phyloP scores from a whole-genome alignment of 805 yeast species.

The Candida jianshihensis region DNA sequence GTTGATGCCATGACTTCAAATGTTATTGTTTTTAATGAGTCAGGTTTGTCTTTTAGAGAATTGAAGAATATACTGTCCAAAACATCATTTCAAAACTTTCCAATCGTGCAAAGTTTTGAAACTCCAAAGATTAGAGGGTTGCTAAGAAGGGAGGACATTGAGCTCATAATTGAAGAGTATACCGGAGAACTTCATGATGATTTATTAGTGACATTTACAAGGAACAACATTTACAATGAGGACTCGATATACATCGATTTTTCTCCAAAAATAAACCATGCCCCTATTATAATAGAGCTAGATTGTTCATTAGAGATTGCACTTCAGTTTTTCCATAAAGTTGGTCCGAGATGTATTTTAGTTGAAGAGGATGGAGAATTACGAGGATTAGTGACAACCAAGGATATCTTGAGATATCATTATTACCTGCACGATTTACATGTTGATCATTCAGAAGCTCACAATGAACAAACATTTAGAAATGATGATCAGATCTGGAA shows the following conservation, averaged over 20 bases:
- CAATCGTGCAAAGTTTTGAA: constrained; percentile 38
- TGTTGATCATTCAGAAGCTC: constrained; percentile 3
- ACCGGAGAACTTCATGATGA: constrained; percentile 26
- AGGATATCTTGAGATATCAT: constrained; percentile 70
- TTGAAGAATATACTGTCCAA: constrained; percentile 28
- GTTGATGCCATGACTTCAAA: constrained; percentile 57
- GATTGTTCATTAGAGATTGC: constrained; percentile 52
- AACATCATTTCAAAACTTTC: constrained; percentile 41
- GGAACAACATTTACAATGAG: not conserved
- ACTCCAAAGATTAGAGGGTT: constrained; percentile 39
- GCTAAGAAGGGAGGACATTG: constrained; percentile 36
- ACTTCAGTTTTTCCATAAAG: constrained; percentile 59
- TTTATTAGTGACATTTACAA: constrained; percentile 22
- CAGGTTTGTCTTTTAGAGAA: constrained; percentile 27
- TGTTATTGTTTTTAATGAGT: constrained; percentile 32
- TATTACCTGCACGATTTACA: constrained; percentile 19
- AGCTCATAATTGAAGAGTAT: constrained; percentile 21
- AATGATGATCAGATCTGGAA: constrained; percentile 11
- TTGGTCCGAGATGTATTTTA: constrained; percentile 74
- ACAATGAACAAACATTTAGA: constrained; percentile 10
- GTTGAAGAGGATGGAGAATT: constrained; percentile 56
- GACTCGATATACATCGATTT: constrained; percentile 17
- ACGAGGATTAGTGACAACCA: constrained; percentile 76
- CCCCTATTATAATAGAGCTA: constrained; percentile 56
- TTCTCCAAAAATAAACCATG: constrained; percentile 34